These are phyloP conservation scores for Thuidium tamariscinum DNA, from an alignment of 225 moss, liverwort and hornwort genomes.

Conservation along the genomic window DNA sequence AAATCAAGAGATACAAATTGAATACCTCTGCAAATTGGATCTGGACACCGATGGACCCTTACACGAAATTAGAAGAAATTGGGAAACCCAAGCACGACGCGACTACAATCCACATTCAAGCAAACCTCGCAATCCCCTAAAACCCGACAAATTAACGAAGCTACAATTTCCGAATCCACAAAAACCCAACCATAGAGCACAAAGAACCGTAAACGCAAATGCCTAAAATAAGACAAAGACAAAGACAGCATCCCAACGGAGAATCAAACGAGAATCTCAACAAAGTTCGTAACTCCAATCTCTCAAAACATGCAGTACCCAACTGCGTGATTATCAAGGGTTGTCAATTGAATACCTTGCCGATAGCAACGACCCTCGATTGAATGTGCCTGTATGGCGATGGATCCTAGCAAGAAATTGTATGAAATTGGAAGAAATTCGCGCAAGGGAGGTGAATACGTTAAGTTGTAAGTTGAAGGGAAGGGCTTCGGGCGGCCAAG, in stretches of 20 bases:
- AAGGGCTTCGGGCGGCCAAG: not conserved
- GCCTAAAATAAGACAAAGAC: not conserved
- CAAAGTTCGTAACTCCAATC: not conserved
- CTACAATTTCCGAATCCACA: not conserved
- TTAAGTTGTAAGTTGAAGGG: no score
- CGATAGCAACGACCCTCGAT: not conserved
- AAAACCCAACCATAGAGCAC: no score
- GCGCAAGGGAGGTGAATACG: not conserved
- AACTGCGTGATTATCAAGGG: not conserved
- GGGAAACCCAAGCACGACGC: not conserved
- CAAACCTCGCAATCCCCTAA: not conserved
- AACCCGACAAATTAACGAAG: not conserved
- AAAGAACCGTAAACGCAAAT: not conserved
- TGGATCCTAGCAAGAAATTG: not conserved
- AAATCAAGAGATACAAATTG: not conserved
- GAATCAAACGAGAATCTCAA: not conserved
- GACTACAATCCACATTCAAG: not conserved
- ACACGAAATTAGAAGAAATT: not conserved
- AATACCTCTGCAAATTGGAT: not conserved
- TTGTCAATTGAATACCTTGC: no score
- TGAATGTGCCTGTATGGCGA: not conserved
- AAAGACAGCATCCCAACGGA: no score
- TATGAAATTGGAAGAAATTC: not conserved
- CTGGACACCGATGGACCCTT: not conserved
- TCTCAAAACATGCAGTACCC: not conserved